Conservation (phyloP, 495 filamentous ascomycete genomes). For the Penicillium alfredii region DNA sequence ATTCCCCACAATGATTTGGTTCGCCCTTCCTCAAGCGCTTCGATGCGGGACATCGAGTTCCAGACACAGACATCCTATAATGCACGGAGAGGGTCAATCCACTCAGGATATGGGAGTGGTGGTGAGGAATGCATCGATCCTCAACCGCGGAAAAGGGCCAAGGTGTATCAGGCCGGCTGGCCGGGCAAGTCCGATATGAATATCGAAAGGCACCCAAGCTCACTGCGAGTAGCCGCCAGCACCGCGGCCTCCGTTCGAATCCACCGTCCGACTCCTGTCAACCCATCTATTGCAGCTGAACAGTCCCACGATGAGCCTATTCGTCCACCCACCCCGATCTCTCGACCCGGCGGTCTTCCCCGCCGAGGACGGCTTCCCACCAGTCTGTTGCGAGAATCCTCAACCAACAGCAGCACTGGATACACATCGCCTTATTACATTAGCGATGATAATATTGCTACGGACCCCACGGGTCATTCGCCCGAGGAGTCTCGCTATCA, state of each 20-base stretch:
- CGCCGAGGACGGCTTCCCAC: conserved; percentile 29
- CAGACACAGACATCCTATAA: conserved; percentile 23
- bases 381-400: conserved; percentile 43
- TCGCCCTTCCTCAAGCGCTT: conserved; percentile 46
- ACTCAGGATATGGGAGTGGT: conserved; percentile 57
- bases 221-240: conserved; percentile 80
- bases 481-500: conserved; percentile 46
- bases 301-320: conserved; percentile 67
- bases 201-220: conserved; percentile 62
- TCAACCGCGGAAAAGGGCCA: conserved; percentile 63
- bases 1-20: conserved; percentile 30
- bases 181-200: conserved; percentile 61
- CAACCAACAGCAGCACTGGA: conserved; percentile 23
- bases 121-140: conserved; percentile 61
- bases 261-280: conserved; percentile 66
- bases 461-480: conserved; percentile 30
- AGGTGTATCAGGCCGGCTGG: conserved; percentile 61
- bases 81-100: conserved; percentile 33
- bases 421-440: conserved; percentile 46
- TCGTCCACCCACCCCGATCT: conserved; percentile 76
- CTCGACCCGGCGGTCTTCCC: conserved; percentile 31
- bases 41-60: conserved; percentile 36
- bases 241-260: conserved; percentile 82
- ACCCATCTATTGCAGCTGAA: conserved; percentile 43
- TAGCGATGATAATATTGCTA: conserved; percentile 31